These are phyloP conservation scores for Heliocybe sulcata DNA, from an alignment of 1,284 basidiomycete genomes.

Conservation along the genomic window DNA sequence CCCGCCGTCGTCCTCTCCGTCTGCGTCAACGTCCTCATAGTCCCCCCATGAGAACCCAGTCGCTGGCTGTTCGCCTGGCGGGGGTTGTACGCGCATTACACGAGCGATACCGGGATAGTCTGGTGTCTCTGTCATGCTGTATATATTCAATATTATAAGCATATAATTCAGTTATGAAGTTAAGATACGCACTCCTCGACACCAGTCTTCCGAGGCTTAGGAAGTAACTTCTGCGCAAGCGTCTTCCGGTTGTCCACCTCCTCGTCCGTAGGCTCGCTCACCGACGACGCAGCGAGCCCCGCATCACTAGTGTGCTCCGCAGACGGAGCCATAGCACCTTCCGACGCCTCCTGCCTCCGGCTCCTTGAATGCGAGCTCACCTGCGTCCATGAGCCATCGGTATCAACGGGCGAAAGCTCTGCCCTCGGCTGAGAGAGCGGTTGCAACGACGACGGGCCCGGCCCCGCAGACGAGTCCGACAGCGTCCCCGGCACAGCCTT, in stretches of 20 bases:
- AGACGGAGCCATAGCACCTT: constrained; percentile 1
- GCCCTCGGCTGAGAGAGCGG: constrained; percentile 13
- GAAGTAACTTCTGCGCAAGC: constrained; percentile 50
- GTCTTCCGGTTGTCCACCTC: constrained; percentile 31
- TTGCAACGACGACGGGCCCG: constrained; percentile 18
- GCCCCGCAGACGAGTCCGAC: constrained; percentile 25
- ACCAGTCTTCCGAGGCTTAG: constrained; percentile 53
- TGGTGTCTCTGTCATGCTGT: constrained; percentile 55
- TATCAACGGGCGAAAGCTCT: constrained; percentile 22
- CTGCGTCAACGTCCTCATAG: constrained; percentile 63
- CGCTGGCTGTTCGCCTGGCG: constrained; percentile 46
- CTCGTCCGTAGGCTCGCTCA: constrained; percentile 36
- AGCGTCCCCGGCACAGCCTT: constrained; percentile 17
- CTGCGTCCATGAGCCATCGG: constrained; percentile 52
- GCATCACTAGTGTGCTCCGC: constrained; percentile 37
- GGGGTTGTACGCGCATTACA: constrained; percentile 56
- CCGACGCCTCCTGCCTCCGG: constrained; percentile 1
- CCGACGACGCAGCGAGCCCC: constrained; percentile 45
- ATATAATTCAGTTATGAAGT: constrained; percentile 1
- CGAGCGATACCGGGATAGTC: constrained; percentile 48
- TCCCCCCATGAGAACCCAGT: constrained; percentile 67
- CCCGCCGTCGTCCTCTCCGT: constrained; percentile 48
- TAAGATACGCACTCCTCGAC: constrained; percentile 52
- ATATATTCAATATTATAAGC: not conserved
- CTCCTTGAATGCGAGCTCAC: constrained; percentile 22